phyloP scores from a whole-genome alignment of 257 asterid species.

The Plantago elongata region DNA sequence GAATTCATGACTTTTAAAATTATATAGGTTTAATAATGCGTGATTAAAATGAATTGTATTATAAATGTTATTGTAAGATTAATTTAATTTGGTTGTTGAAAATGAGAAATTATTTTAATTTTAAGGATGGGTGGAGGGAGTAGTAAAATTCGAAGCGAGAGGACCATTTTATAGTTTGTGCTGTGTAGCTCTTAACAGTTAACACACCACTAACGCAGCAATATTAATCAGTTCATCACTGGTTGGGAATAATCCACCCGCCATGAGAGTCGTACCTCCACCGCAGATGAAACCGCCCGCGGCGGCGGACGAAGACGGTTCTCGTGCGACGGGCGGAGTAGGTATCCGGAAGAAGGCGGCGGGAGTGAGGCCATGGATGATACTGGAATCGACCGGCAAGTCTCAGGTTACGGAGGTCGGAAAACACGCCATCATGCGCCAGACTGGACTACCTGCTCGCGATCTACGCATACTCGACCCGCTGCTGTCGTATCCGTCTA shows the following conservation, averaged over 20 bases:
- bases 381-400: conserved; percentile 78
- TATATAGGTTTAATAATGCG: no score
- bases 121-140: no score
- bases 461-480: conserved; percentile 95
- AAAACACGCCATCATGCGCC: conserved; percentile 88
- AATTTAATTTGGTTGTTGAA: no score
- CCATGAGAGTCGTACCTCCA: conserved; percentile 31
- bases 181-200: no score
- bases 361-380: conserved; percentile 84
- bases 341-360: conserved; percentile 72
- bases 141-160: no score
- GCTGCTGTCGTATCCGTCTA: conserved; percentile 74
- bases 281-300: conserved; percentile 30
- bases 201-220: neutral
- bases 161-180: no score
- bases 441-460: conserved; percentile 95
- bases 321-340: conserved; percentile 24
- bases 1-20: no score
- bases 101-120: no score
- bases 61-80: no score
- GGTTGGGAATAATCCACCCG: neutral
- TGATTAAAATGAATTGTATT: no score
- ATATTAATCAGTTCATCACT: neutral
- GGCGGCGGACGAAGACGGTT: conserved; percentile 34
- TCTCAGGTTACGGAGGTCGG: conserved; percentile 83